Evolutionary conservation across 495 filamentous ascomycete genomes (phyloP).

Genomic region (Hyphodiscus hymeniophilus): DNA sequence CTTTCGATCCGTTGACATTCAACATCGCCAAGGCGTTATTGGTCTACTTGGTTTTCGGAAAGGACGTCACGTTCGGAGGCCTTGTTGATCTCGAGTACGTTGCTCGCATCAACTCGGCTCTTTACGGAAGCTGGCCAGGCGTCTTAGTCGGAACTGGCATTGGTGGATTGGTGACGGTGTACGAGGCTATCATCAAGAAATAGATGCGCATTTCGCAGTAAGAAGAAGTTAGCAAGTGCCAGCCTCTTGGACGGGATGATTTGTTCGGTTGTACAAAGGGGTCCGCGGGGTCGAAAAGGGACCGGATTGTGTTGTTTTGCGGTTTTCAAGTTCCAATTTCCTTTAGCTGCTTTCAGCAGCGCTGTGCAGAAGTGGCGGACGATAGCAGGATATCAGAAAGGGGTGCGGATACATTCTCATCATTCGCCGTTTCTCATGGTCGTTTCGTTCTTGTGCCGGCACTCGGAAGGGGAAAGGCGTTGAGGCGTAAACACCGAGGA

Average conservation of each 20-base stretch:
- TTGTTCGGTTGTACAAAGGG: neutral
- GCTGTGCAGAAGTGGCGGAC: conserved; percentile 1
- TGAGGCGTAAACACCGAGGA: conserved; percentile 17
- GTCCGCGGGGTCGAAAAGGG: neutral
- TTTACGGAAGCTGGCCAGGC: conserved; percentile 65
- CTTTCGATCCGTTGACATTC: conserved; percentile 79
- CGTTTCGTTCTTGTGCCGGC: conserved; percentile 18
- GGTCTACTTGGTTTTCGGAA: conserved; percentile 69
- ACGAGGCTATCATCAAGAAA: conserved; percentile 77
- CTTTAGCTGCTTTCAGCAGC: conserved; percentile 1
- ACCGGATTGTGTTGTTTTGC: conserved; percentile 2
- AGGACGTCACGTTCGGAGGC: conserved; percentile 58
- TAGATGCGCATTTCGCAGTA: conserved; percentile 23
- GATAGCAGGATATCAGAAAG: conserved; percentile 8
- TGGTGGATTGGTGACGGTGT: conserved; percentile 61
- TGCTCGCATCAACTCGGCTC: conserved; percentile 49
- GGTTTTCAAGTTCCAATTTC: conserved; percentile 1
- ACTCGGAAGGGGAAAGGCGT: conserved; percentile 19
- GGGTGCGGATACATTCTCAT: conserved; percentile 9
- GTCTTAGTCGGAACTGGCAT: conserved; percentile 65
- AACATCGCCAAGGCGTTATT: conserved; percentile 78
- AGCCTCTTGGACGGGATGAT: neutral
- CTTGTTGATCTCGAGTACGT: conserved; percentile 50
- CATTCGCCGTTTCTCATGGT: conserved; percentile 16
- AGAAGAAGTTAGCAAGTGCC: neutral